phyloP scores from a whole-genome alignment of 2,329 filamentous ascomycete species.

The Sordariomycetes sp. region DNA sequence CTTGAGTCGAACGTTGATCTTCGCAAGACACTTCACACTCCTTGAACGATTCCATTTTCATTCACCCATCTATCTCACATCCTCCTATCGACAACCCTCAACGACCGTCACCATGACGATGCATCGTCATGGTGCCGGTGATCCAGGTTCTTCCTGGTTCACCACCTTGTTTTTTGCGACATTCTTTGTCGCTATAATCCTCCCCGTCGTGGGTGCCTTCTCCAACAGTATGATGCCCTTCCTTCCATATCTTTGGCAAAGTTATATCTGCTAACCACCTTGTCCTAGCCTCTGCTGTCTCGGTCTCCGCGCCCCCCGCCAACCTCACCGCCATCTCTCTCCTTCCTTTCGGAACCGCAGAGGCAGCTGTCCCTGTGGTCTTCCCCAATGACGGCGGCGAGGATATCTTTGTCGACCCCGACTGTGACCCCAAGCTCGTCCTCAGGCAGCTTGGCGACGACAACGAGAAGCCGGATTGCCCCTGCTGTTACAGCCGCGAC shows the following conservation, averaged over 20 bases:
- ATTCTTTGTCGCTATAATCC: neutral
- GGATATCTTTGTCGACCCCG: conserved; percentile 7
- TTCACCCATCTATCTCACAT: neutral
- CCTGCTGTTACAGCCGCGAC: neutral
- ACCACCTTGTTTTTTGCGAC: neutral
- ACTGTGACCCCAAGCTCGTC: neutral
- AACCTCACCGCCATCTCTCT: neutral
- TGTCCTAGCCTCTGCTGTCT: neutral
- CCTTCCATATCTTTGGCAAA: neutral
- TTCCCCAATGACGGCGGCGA: neutral
- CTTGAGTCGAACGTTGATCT: no score
- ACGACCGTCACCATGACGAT: neutral
- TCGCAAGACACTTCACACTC: no score
- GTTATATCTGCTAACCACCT: neutral
- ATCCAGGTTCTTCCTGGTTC: neutral
- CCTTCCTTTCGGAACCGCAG: neutral
- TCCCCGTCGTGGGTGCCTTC: neutral
- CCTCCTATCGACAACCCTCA: neutral
- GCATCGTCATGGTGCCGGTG: neutral
- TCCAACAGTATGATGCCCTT: neutral
- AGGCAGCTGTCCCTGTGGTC: neutral
- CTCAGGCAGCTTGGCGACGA: neutral
- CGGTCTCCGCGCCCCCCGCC: neutral
- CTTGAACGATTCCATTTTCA: neutral
- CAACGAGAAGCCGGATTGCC: neutral